Base-by-base conservation (phyloP, 306 rosid species). In the Ceratonia siliqua region DNA sequence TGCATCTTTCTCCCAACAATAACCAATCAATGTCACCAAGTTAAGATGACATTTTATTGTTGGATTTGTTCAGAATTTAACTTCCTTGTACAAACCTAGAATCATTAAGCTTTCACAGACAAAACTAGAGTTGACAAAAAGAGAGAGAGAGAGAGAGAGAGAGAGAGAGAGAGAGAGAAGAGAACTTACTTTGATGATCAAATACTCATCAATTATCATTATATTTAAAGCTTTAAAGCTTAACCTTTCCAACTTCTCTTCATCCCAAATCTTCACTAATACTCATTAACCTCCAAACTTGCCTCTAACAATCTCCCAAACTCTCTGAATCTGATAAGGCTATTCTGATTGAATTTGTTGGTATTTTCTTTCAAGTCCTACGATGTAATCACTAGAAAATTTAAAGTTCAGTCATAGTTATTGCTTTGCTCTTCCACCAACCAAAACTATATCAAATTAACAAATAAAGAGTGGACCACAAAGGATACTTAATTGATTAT, bases 301-400 rank as follows among this genome's bases (percentile, higher is more conserved):
- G 15, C 84, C 91, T 75, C 90, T 84, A 74, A 91, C 65, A 86
- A 59, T 82, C 75, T 86, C 3, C 86, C 84, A 70, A 83, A 83
- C 28, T 87, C 85, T 15, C 88, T 81, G 13, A 52, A 35, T 61
- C 87, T 89, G 28, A 89, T 83, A 68, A 81, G 62, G 72, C 83
- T 91, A 39, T 14, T 76, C 61, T 57, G 43, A 71, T 78, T 65
- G 82, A 87, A 87, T 57, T 73, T 57, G 55, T 86, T 68, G 78
- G 91, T 87, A 27, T 73, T 71, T 74, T 64, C 62, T 72, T 76
- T 78, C 82, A 87, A 77, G 41, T 79, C 83, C 68, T 84, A 80
- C 3, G 81, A 61, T 59, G 86, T 74, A 72, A 87, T 76, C 49
- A 62, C 82, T 32, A 28, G 2, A 32, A 79, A 68, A 20, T 79